A percentile compares a stretch with the other conserved stretches of the same genome.
Conservation (phyloP, 2,329 filamentous ascomycete species). For the Monosporascus cannonballus region DNA sequence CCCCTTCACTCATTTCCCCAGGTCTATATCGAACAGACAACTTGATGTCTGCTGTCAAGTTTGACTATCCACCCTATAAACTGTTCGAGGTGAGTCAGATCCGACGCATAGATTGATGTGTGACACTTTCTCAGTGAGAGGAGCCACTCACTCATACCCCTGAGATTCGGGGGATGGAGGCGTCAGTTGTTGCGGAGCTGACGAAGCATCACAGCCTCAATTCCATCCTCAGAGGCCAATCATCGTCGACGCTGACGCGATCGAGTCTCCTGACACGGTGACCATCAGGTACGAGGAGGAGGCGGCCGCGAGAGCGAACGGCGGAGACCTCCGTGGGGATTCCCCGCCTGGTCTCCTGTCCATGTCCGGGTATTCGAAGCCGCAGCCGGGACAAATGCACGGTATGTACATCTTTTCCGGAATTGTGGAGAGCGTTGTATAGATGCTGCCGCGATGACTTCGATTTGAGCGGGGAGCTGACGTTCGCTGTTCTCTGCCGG, state of each 20-base stretch:
- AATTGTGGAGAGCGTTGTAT: neutral
- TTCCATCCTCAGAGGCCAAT: constrained; percentile 50
- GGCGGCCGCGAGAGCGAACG: constrained; percentile 43
- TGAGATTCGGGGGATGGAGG: neutral
- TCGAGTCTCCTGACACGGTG: constrained; percentile 52
- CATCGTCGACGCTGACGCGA: constrained; percentile 48
- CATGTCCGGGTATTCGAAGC: constrained; percentile 79
- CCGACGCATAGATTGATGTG: neutral
- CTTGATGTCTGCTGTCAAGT: constrained; percentile 55
- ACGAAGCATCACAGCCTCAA: constrained; percentile 36
- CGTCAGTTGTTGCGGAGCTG: constrained; percentile 5
- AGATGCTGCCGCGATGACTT: neutral
- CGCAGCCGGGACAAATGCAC: constrained; percentile 69
- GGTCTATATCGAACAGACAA: constrained; percentile 24
- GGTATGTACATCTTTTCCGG: constrained; percentile 51
- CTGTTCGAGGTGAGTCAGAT: constrained; percentile 51
- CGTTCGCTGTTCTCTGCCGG: neutral
- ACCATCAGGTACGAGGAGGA: constrained; percentile 53
- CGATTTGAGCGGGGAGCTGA: neutral
- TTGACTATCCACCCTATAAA: constrained; percentile 50
- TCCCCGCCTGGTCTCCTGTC: constrained; percentile 56
- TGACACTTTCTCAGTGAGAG: neutral
- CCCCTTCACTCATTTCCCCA: constrained; percentile 21
- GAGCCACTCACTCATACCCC: neutral
- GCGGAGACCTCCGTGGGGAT: constrained; percentile 49